Base-by-base conservation (phyloP, 495 filamentous ascomycete genomes). In the Penicillium parvum region DNA sequence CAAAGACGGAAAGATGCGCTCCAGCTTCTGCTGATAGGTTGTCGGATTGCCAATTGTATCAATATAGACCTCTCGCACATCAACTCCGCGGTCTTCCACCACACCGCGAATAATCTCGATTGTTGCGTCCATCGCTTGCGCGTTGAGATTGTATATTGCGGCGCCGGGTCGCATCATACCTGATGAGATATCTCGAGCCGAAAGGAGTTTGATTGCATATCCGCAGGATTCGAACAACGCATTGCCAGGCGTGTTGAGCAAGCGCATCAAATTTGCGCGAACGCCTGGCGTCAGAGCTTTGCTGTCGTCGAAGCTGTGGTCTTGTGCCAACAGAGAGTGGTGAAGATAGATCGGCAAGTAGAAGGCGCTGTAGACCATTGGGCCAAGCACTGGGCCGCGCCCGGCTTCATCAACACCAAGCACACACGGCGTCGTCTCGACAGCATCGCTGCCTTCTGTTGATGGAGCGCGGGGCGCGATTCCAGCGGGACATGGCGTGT, bases 111-210 rank as follows among this genome's bases (percentile, higher is more conserved):
- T 91, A 42, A 98, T 69, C 14, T 77, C 78, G n/a, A 94, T 77
- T 1, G 92, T 98, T 0, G 92, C 89, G 66, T 98, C 91, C 77
- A 95, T 85, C 1, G 92, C 92, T 64, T 97, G 92, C n/a, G 90
- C 89, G 66, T 98, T 98, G 40, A 98, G 75, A 58, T 98, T 98
- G 66, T 96, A 96, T 0, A 73, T 69, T 3, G 73, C 76, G 0
- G 63, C 61, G 28, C 61, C 50, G 9, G 88, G 73, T 19, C 75
- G 73, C 60, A 96, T 76, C 84, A 95, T 94, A 36, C 83, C 81
- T 1, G 87, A 75, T 14, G 77, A 76, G 39, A 95, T 95, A 61
- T 91, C 86, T 25, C 87, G 79, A 10, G 90, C 87, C 3, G 89
- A 95, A 41, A 97, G 82, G 9, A 83, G 66, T 4, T 83, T 79